Base-by-base conservation (phyloP, 2,329 filamentous ascomycete genomes). In the Corinectria fuckeliana region DNA sequence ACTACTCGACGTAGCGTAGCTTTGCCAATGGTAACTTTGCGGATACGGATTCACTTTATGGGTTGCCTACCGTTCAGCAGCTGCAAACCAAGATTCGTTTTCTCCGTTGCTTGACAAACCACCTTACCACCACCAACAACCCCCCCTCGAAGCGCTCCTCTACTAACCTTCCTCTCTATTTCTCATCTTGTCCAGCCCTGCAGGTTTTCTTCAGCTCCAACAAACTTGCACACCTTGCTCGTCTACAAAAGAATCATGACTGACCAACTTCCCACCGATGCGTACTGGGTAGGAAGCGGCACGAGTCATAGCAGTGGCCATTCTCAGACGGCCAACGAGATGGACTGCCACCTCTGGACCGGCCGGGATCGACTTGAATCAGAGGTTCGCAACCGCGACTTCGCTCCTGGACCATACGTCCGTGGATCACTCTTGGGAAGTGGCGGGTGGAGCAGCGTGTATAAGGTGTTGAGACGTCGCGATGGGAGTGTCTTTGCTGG, bases 401-500 rank as follows among this genome's bases (percentile, higher is more conserved):
- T 68, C 14, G 56, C 63, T 7, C 32, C 49, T 1, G 62, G 64
- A 1, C 66, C 61, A 5, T 75, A 75, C 28, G n/a, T 55, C 0
- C 61, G 67, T 3, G 74, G 73, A 13, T 42, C 20, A 3, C 38
- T 61, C 2, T 41, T 76, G 0, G 74, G 74, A 3, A 55, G 44
- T 11, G 73, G 74, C 13, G 73, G 71, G 10, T 71, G 63, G 58
- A 68, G 67, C 11, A 53, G 34, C 1, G 74, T 75, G 9, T 70
- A 69, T 54, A 76, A 75, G 48, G 66, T 73, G 13, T 58, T 58
- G 5, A 60, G 71, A 6, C 39, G 61, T 9, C 41, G 44, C 4
- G 72, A 73, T 25, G 65, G 71, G 5, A 36, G 23, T 16, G 49
- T 75, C 1, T 65, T 71, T 42, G 74, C 74, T 1, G 74, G 70